Base-by-base conservation (phyloP, 1,139 yeast species). In the Sugiyamaella sp. region DNA sequence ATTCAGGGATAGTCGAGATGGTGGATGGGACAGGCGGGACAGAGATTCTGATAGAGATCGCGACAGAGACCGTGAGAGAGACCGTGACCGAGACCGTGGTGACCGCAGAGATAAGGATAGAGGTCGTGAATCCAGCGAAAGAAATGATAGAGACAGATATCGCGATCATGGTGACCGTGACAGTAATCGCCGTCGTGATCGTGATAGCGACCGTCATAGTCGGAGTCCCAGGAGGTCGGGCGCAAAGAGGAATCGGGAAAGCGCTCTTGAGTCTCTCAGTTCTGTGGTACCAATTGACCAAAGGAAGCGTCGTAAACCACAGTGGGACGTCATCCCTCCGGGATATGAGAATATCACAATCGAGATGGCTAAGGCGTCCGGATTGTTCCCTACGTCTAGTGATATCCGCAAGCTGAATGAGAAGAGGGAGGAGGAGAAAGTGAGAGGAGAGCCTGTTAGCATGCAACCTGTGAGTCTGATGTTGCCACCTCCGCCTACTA, bases 301-400 rank as follows among this genome's bases (percentile, higher is more conserved):
- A 49, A 63, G 81, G 12, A 62, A 63, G 47, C 74, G 82, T 39
- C 70, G 75, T 6, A 80, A 78, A 38, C 76, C 87, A 0, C 72
- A 78, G 52, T 90, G 97, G 97, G 96, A 90, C 48, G 74, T 80
- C 14, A 78, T 79, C 32, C 91, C 96, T 0, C 73, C 76, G 46
- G 95, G 91, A 0, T 88, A 86, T 67, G 95, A 89, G 64, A 78
- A 80, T 10, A 84, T 88, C 2, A 80, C 89, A 1, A 87, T 95
- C 0, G 89, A 84, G 60, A 77, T 87, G 60, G 96, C 96, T 3
- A 90, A 90, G 64, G 74, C 87, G 19, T 82, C 91, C 0, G 97
- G 97, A 0, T 70, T 87, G 2, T 90, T 89, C 63, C 89, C 93
- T 0, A 73, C 82, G 22, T 95, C 50, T n/a, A 24, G 38, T 27